Evolutionary conservation across 1,284 basidiomycete species (phyloP), one percentile per base, ranked within the genome.

Genomic region (Psilocybe mexicana): DNA sequence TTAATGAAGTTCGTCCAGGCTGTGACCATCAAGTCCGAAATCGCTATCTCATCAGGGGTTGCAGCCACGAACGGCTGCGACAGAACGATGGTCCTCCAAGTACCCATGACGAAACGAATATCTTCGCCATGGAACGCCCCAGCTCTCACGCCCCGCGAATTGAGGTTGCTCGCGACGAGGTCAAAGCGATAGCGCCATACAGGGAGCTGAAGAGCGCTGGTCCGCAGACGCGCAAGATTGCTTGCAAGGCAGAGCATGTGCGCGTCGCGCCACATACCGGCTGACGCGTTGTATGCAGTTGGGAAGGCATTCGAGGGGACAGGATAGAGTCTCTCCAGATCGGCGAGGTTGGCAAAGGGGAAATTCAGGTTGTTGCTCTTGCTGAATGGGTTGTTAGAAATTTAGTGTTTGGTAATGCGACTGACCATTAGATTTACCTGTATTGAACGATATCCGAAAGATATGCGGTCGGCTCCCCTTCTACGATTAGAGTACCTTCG

Each of bases 1-100:
- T 78, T 78, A 61, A 79, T 70, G 60, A 79, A 79, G 62, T 78
- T 78, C 8, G 75, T 75, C 77, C 77, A 79, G 4, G 76, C 77
- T 18, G 71, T 72, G 11, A 78, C 75, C 75, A 78, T 77, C 54
- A 76, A 64, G 60, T 76, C 70, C 10, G 76, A 78, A 7, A 78
- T 68, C 6, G 60, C 63, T 26, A 74, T 70, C 59, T 78, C 70
- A 6, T 75, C 71, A 6, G 70, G 68, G 5, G 74, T 76, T 0
- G 75, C 77, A 43, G 71, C 48, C 10, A 71, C 64, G 54, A 70
- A 71, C 2, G 71, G 71, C 7, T 68, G 71, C 1, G 67, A 68
- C 24, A 70, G 53, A 2, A 70, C 65, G 46, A 72, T 72, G 3
- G 66, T 69, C 46, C 69, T 55, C 69, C 70, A 72, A 33, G 58